phyloP scores from a whole-genome alignment of 1,284 basidiomycete genomes.

The Schizophyllum amplum region DNA sequence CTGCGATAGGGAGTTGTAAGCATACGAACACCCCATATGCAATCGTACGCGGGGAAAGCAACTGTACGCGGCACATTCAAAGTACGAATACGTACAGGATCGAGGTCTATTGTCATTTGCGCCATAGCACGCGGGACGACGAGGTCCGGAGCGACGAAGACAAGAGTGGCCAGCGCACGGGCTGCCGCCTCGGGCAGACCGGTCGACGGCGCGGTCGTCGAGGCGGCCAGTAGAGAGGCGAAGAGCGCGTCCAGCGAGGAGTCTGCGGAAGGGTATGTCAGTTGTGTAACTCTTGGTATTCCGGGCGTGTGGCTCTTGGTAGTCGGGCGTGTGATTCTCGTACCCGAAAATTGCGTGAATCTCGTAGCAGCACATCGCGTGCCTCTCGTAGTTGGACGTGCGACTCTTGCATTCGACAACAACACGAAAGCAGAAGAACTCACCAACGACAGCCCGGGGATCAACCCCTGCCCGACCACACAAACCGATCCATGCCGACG shows the following conservation, averaged over 20 bases:
- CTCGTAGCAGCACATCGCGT: not conserved
- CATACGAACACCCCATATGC: conserved; percentile 76
- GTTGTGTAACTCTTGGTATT: not conserved
- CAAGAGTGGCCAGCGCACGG: conserved; percentile 66
- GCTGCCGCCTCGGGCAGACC: conserved; percentile 63
- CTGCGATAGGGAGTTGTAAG: conserved; percentile 59
- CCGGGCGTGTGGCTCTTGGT: not conserved
- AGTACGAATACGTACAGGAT: conserved; percentile 23
- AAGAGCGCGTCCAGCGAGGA: not conserved
- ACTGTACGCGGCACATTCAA: no score
- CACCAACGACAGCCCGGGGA: conserved; percentile 53
- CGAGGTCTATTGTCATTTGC: conserved; percentile 58
- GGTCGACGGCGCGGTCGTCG: conserved; percentile 19
- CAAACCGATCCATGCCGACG: conserved; percentile 69
- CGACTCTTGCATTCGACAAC: conserved; percentile 23
- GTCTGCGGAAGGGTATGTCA: not conserved
- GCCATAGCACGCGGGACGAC: conserved; percentile 66
- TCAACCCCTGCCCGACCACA: conserved; percentile 64
- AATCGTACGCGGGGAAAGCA: no score
- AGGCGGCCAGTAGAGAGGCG: not conserved
- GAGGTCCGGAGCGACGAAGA: conserved; percentile 67
- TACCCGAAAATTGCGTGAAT: not conserved
- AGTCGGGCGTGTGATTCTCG: no score
- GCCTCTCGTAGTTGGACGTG: not conserved
- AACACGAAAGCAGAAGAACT: conserved; percentile 42